Evolutionary conservation across 1,139 yeast genomes (phyloP).

Genomic region (Schizosaccharomyces versatilis): DNA sequence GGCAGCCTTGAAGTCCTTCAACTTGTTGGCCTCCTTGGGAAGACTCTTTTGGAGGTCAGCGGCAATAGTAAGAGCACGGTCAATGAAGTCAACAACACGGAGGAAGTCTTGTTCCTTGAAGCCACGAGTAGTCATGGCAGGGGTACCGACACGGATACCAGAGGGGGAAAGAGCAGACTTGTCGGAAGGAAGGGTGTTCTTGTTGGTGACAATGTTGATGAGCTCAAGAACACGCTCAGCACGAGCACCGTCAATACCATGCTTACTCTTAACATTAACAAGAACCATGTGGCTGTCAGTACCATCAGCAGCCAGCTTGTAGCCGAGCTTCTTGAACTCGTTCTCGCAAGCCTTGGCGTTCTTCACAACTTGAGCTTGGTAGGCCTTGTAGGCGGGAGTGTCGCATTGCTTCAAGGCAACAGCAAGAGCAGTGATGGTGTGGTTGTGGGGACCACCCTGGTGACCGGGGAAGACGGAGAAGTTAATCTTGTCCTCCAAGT

Average conservation of each 20-base stretch:
- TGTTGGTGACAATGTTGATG: constrained; percentile 86
- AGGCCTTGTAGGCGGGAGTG: constrained; percentile 74
- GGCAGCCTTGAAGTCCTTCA: constrained; percentile 77
- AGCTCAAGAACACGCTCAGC: constrained; percentile 87
- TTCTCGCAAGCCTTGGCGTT: constrained; percentile 70
- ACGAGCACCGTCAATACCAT: constrained; percentile 86
- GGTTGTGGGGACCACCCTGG: constrained; percentile 99
- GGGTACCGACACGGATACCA: constrained; percentile 95
- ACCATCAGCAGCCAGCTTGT: constrained; percentile 73
- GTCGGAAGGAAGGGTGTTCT: constrained; percentile 95
- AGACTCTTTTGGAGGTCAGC: constrained; percentile 47
- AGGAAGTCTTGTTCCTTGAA: constrained; percentile 68
- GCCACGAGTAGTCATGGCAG: constrained; percentile 97
- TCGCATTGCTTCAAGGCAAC: constrained; percentile 89
- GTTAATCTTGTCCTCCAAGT: constrained; percentile 84
- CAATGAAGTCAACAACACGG: constrained; percentile 64
- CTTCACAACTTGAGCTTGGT: constrained; percentile 70
- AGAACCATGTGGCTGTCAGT: constrained; percentile 93
- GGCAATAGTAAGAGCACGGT: constrained; percentile 62
- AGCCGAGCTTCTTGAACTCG: constrained; percentile 49
- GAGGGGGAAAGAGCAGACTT: constrained; percentile 94
- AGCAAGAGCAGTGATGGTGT: constrained; percentile 90
- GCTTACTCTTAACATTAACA: constrained; percentile 63
- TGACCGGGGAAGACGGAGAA: constrained; percentile 98
- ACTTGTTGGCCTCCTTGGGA: constrained; percentile 65